Evolutionary conservation across 495 filamentous ascomycete species (phyloP).

Genomic region (Apodospora peruviana): DNA sequence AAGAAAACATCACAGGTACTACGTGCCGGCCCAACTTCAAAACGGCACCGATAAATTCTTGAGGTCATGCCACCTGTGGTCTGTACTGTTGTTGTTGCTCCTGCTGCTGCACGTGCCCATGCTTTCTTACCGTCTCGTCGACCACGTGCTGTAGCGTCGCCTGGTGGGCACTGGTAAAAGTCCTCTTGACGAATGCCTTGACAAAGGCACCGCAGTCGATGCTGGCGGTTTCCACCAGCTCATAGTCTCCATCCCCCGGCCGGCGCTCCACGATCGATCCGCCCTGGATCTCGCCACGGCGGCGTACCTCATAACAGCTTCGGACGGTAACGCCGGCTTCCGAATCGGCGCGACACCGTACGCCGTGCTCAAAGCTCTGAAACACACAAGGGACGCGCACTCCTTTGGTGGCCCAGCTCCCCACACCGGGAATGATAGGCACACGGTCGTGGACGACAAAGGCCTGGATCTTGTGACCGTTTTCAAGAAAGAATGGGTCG

Average conservation of each 20-base stretch:
- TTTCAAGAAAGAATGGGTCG: constrained; percentile 30
- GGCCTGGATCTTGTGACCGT: constrained; percentile 20
- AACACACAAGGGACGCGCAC: constrained; percentile 28
- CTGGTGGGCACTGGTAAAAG: constrained; percentile 19
- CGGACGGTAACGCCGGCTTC: constrained; percentile 25
- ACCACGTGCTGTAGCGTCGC: constrained; percentile 21
- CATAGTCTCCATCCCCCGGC: constrained; percentile 22
- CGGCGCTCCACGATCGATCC: constrained; percentile 1
- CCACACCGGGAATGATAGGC: constrained; percentile 31
- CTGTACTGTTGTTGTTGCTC: too few species aligned
- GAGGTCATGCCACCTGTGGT: too few species aligned
- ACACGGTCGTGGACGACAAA: constrained; percentile 32
- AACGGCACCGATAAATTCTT: too few species aligned
- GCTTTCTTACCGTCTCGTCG: constrained; percentile 7
- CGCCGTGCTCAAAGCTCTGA: constrained; percentile 26
- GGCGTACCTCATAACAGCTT: constrained; percentile 30
- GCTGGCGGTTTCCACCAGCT: constrained; percentile 26
- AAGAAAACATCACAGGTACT: too few species aligned
- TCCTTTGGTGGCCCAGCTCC: constrained; percentile 21
- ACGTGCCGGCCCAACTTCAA: too few species aligned
- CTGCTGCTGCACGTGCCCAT: too few species aligned
- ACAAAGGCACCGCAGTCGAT: constrained; percentile 23
- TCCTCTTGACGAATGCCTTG: constrained; percentile 25
- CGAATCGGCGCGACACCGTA: constrained; percentile 25
- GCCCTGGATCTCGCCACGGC: constrained; percentile 14